Evolutionary conservation across 495 filamentous ascomycete species (phyloP).

Genomic region (Pseudoneurospora amorphoporcata): DNA sequence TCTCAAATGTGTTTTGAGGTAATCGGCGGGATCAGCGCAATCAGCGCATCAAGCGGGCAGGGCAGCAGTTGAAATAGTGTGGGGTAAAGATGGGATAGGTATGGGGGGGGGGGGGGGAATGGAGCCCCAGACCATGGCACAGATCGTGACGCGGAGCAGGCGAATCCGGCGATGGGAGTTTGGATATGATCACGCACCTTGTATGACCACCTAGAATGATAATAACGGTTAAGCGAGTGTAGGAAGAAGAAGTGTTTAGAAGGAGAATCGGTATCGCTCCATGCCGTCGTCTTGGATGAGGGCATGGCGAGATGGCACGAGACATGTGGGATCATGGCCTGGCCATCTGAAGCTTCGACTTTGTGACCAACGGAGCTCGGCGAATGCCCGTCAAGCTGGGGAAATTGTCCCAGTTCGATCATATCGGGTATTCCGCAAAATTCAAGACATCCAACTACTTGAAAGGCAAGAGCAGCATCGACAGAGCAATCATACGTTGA

Average conservation of each 20-base stretch:
- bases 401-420: background rate
- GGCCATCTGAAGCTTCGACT: background rate
- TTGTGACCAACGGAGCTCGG: background rate
- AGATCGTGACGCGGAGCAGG: background rate
- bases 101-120: background rate
- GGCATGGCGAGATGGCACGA: background rate
- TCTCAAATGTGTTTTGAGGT: background rate
- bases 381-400: background rate
- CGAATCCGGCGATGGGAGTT: background rate
- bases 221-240: background rate
- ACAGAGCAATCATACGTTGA: background rate
- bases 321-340: background rate
- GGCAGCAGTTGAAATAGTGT: background rate
- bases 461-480: background rate
- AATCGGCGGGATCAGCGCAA: background rate
- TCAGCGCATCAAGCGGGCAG: background rate
- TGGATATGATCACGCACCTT: background rate
- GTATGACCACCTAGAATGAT: background rate
- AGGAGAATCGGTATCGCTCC: background rate
- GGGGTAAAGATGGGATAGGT: background rate
- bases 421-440: background rate
- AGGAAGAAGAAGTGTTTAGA: background rate
- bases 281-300: background rate
- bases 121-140: background rate
- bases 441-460: no score